Percentiles rank a stretch among this genome's conserved stretches.
Conservation (phyloP, 1,139 yeast genomes). For the Zygotorulaspora mrakii region DNA sequence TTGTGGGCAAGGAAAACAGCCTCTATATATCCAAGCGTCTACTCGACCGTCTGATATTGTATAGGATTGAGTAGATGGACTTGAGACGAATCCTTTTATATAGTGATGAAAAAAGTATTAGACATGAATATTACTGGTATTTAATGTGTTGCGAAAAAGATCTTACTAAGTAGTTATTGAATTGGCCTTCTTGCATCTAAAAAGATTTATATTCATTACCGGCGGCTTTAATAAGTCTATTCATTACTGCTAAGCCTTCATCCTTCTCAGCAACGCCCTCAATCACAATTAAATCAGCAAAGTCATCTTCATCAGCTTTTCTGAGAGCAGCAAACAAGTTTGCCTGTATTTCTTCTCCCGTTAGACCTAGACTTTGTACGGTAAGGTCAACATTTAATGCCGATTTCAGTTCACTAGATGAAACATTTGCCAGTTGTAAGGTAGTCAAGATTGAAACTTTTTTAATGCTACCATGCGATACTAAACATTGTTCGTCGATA, state of each 20-base stretch:
- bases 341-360: conserved; percentile 63
- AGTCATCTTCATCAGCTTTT: conserved; percentile 58
- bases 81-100: background rate
- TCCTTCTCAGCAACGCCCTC: conserved; percentile 64
- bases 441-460: conserved; percentile 38
- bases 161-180: background rate
- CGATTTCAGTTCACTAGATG: conserved; percentile 8
- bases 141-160: too few species aligned
- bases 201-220: conserved; percentile 41
- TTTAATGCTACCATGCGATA: conserved; percentile 14
- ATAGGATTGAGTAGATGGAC: background rate
- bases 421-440: conserved; percentile 13
- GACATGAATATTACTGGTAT: conserved; percentile 1
- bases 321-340: conserved; percentile 70
- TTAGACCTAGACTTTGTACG: conserved; percentile 51
- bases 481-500: conserved; percentile 14
- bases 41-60: conserved; percentile 27
- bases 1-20: conserved; percentile 27
- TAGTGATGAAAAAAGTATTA: background rate
- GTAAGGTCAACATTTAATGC: conserved; percentile 33
- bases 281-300: conserved; percentile 63
- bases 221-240: conserved; percentile 84
- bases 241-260: conserved; percentile 94
- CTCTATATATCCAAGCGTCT: conserved; percentile 9
- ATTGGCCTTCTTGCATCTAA: conserved; percentile 6